Evolutionary conservation across 106 monocot species (phyloP).

Genomic region (Phalaenopsis aphrodite): DNA sequence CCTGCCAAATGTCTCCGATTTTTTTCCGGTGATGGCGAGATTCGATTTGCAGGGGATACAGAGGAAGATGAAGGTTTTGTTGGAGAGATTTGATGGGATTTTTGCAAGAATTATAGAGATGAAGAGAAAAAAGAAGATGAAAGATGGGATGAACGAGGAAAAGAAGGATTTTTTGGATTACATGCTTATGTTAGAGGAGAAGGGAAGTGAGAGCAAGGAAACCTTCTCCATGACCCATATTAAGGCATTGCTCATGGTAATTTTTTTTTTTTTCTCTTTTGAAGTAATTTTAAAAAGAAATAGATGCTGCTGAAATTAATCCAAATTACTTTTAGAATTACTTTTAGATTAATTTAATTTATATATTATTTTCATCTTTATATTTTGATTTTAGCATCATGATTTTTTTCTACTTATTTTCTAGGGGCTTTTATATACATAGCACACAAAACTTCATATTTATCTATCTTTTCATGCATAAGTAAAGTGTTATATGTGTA

Average conservation of each 20-base stretch:
- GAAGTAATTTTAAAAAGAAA: too few species aligned
- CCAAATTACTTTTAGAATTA: too few species aligned
- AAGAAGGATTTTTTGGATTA: slow-evolving; percentile 40
- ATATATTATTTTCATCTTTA: too few species aligned
- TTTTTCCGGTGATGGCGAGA: slow-evolving; percentile 36
- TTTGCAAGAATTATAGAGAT: slow-evolving; percentile 33
- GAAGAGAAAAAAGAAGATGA: slow-evolving; percentile 7
- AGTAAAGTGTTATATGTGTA: too few species aligned
- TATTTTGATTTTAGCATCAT: too few species aligned
- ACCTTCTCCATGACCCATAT: slow-evolving; percentile 41
- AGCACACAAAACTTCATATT: too few species aligned
- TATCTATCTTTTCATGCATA: too few species aligned
- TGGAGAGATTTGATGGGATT: slow-evolving; percentile 22
- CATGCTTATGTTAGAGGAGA: slow-evolving; percentile 36
- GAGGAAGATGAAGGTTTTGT: slow-evolving; percentile 14
- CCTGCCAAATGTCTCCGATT: slow-evolving; percentile 55
- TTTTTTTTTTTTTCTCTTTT: too few species aligned
- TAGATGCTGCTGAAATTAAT: too few species aligned
- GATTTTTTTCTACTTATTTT: too few species aligned
- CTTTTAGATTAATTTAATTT: too few species aligned
- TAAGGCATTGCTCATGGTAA: slow-evolving; percentile 68
- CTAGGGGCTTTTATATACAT: too few species aligned
- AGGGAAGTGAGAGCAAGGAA: slow-evolving; percentile 16
- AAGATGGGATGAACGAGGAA: neutral
- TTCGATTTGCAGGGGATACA: slow-evolving; percentile 58